phyloP scores from a whole-genome alignment of 148 eudicot species.

The Fagopyrum homotropicum region DNA sequence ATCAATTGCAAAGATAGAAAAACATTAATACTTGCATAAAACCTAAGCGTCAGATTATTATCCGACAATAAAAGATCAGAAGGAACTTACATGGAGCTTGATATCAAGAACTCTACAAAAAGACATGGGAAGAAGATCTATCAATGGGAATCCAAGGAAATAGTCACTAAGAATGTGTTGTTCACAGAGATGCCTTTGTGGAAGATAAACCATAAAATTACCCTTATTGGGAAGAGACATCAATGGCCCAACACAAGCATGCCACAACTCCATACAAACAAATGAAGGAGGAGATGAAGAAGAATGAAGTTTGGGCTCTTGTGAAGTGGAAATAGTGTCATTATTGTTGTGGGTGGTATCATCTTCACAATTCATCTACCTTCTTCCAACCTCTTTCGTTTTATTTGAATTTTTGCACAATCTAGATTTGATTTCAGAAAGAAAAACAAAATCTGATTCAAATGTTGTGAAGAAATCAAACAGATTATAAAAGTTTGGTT shows the following conservation, averaged over 20 bases:
- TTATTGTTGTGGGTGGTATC: not conserved
- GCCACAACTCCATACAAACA: slow-evolving; percentile 96
- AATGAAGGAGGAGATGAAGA: slow-evolving; percentile 16
- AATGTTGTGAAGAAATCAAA: too few species aligned
- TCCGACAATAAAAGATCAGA: not conserved
- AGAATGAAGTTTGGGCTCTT: slow-evolving; percentile 3
- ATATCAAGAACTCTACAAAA: slow-evolving; percentile 84
- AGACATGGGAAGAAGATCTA: slow-evolving; percentile 57
- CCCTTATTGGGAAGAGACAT: slow-evolving; percentile 79
- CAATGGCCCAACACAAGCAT: slow-evolving; percentile 94
- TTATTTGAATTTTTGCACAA: too few species aligned
- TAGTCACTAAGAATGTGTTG: slow-evolving; percentile 35
- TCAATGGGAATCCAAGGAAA: slow-evolving; percentile 30
- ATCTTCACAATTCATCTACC: slow-evolving; percentile 20
- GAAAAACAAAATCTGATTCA: too few species aligned
- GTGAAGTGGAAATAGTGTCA: slow-evolving; percentile 20
- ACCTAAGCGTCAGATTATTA: not conserved
- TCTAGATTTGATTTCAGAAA: too few species aligned
- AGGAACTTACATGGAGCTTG: slow-evolving; percentile 68
- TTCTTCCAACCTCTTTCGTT: too few species aligned
- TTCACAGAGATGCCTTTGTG: slow-evolving; percentile 73
- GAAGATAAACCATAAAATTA: slow-evolving; percentile 66
- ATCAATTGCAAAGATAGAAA: not conserved
- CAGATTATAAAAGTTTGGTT: too few species aligned
- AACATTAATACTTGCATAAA: not conserved